Percentiles rank a stretch among this genome's conserved stretches.
Evolutionary conservation across 1,139 yeast species (phyloP).

Genomic region (Lodderomyces metapsilosis): DNA sequence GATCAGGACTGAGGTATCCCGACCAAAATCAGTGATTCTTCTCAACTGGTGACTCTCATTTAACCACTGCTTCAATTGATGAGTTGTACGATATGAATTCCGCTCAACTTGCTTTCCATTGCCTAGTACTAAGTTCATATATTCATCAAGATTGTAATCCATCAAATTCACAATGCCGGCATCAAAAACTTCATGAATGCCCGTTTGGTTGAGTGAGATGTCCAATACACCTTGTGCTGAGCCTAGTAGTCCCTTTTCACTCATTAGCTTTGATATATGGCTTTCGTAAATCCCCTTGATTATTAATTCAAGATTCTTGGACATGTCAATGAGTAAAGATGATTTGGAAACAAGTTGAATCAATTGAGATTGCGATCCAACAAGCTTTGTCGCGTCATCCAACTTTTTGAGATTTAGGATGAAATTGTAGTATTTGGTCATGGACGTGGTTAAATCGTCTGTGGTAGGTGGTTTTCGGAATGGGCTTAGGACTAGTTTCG

Average conservation of each 20-base stretch:
- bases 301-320: conserved; percentile 3
- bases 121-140: conserved; percentile 14
- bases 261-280: conserved; percentile 10
- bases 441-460: background rate
- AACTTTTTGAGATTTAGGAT: conserved; percentile 21
- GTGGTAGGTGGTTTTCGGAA: background rate
- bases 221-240: background rate
- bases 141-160: conserved; percentile 27
- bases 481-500: background rate
- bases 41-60: conserved; percentile 15
- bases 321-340: conserved; percentile 6
- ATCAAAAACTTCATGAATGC: background rate
- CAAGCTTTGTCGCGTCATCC: conserved; percentile 9
- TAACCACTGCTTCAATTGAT: conserved; percentile 26
- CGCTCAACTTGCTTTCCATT: background rate
- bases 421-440: conserved; percentile 21
- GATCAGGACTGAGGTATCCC: background rate
- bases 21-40: conserved; percentile 1
- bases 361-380: conserved; percentile 9
- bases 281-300: conserved; percentile 7
- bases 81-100: conserved; percentile 10
- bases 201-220: background rate
- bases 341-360: conserved; percentile 7
- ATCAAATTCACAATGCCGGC: conserved; percentile 23
- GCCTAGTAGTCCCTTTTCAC: conserved; percentile 8